phyloP scores from a whole-genome alignment of 345 rosid genomes.

The Dovyalis caffra region DNA sequence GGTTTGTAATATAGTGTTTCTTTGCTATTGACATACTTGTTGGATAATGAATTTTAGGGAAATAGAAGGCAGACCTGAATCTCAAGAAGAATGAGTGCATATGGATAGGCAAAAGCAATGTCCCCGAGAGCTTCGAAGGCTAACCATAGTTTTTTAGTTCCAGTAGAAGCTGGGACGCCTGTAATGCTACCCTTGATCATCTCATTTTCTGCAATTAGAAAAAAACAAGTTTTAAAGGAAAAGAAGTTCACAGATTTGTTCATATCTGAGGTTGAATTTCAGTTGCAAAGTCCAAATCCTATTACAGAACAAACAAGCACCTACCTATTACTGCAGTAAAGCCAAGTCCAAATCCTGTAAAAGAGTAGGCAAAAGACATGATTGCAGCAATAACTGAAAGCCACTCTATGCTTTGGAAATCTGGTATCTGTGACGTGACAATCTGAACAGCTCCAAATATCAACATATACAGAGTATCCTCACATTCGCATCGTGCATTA shows the following conservation, averaged over 20 bases:
- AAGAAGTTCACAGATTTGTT: too few relatives aligned
- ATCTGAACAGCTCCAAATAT: conserved; percentile 32
- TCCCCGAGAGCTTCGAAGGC: conserved; percentile 33
- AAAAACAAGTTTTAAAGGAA: not conserved
- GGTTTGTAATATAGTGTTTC: not conserved
- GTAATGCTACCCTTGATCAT: conserved; percentile 31
- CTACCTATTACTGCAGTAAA: conserved; percentile 31
- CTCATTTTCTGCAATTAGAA: conserved; percentile 32
- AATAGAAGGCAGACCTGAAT: conserved; percentile 32
- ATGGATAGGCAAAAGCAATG: conserved; percentile 36
- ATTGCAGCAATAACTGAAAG: conserved; percentile 34
- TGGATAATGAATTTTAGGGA: not conserved
- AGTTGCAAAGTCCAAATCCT: too few relatives aligned
- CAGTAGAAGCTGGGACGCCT: conserved; percentile 24
- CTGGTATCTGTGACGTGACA: conserved; percentile 36
- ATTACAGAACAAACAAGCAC: not conserved
- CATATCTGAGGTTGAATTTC: too few relatives aligned
- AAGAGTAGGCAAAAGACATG: conserved; percentile 40
- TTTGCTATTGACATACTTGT: too few relatives aligned
- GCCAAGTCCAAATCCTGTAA: conserved; percentile 34
- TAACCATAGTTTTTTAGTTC: conserved; percentile 17
- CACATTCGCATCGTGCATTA: conserved; percentile 1
- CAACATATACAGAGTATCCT: conserved; percentile 18
- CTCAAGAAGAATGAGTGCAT: conserved; percentile 29
- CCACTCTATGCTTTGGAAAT: conserved; percentile 36